Conservation (phyloP, 2,329 filamentous ascomycete species). For the Fonsecaea pugnacius region DNA sequence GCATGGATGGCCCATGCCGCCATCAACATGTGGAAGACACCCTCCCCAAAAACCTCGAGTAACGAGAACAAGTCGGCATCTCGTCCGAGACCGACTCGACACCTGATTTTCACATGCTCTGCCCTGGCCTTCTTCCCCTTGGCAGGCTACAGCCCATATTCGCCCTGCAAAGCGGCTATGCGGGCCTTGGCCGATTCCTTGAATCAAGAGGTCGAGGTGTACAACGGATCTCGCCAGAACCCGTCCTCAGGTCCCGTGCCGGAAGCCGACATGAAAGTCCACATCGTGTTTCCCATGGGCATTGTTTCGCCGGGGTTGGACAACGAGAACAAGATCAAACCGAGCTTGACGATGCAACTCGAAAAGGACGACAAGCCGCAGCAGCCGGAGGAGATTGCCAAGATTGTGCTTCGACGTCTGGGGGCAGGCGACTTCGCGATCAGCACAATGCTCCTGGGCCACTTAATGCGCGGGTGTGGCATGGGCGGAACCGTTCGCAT, state of each 20-base stretch:
- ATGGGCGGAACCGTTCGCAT: constrained; percentile 58
- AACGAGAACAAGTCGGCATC: constrained; percentile 41
- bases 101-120: constrained; percentile 87
- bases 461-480: constrained; percentile 69
- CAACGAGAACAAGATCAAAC: constrained; percentile 78
- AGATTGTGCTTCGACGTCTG: constrained; percentile 69
- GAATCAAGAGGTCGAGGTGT: constrained; percentile 81
- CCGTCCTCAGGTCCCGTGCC: constrained; percentile 45
- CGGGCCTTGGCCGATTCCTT: constrained; percentile 81
- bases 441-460: constrained; percentile 73
- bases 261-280: constrained; percentile 73
- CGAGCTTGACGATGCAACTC: constrained; percentile 74
- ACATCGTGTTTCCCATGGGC: constrained; percentile 81
- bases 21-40: constrained; percentile 72
- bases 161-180: constrained; percentile 82
- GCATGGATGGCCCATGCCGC: constrained; percentile 84
- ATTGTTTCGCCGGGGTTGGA: constrained; percentile 78
- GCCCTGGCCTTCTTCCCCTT: constrained; percentile 75
- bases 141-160: constrained; percentile 81
- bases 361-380: constrained; percentile 83
- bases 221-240: constrained; percentile 65
- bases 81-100: constrained; percentile 59
- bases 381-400: constrained; percentile 76
- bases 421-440: constrained; percentile 81
- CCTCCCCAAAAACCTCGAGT: constrained; percentile 33